These are phyloP conservation scores for Lyophyllum semitale DNA, from an alignment of 768 basidiomycete genomes.

Conservation along the genomic window DNA sequence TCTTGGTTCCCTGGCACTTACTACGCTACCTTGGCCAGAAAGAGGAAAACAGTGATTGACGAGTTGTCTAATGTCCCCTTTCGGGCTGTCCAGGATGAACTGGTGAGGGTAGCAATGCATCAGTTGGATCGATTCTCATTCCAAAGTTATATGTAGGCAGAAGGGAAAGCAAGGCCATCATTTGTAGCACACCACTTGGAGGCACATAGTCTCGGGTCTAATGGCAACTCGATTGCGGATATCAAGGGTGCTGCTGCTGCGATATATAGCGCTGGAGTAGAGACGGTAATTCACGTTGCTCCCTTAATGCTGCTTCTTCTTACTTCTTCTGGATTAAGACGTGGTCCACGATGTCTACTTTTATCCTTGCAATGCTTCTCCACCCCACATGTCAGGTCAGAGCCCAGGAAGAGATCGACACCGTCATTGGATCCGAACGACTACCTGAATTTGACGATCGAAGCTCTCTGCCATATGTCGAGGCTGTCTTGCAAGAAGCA, in stretches of 20 bases:
- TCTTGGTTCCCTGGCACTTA: too few relatives aligned
- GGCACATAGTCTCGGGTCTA: background rate
- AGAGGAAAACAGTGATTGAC: conserved; percentile 13
- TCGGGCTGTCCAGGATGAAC: conserved; percentile 28
- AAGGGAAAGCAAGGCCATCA: conserved; percentile 20
- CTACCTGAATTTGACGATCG: conserved; percentile 32
- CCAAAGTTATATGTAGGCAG: conserved; percentile 10
- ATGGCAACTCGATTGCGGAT: conserved; percentile 8
- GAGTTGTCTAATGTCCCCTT: conserved; percentile 30
- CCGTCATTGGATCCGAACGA: too few relatives aligned
- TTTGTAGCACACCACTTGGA: conserved; percentile 19
- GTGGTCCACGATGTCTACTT: too few relatives aligned
- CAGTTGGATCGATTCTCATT: background rate
- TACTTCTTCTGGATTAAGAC: conserved; percentile 26
- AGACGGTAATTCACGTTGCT: too few relatives aligned
- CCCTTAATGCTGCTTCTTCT: too few relatives aligned
- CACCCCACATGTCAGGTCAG: conserved; percentile 37
- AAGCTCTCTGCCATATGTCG: conserved; percentile 36
- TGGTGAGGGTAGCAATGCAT: conserved; percentile 22
- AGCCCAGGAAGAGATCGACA: too few relatives aligned
- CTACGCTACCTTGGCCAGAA: too few relatives aligned
- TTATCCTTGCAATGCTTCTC: conserved; percentile 40
- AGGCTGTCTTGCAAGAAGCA: too few relatives aligned
- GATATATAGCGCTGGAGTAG: conserved; percentile 30
- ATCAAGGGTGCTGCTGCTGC: conserved; percentile 19